Evolutionary conservation across 106 monocot species (phyloP).

Genomic region (Vanilla planifolia): DNA sequence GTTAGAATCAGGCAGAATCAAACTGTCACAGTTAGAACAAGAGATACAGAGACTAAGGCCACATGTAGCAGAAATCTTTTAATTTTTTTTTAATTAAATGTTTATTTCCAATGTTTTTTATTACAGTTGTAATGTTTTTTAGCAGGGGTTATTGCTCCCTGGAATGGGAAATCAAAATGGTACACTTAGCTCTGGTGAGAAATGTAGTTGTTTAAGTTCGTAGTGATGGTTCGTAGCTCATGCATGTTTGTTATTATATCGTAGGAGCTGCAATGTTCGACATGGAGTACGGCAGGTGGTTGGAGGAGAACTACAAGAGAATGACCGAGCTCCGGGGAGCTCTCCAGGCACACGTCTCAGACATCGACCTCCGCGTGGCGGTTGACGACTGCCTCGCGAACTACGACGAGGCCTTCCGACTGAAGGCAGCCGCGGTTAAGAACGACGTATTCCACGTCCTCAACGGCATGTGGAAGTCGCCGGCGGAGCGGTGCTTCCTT

Average conservation of each 20-base stretch:
- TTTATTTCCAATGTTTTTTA: too few relatives aligned
- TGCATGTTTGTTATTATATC: background rate
- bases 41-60: conserved; percentile 64
- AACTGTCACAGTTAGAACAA: conserved; percentile 67
- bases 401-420: conserved; percentile 70
- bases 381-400: conserved; percentile 64
- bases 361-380: conserved; percentile 56
- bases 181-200: too few relatives aligned
- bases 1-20: conserved; percentile 60
- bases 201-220: too few relatives aligned
- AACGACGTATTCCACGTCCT: conserved; percentile 87
- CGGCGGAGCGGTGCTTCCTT: conserved; percentile 87
- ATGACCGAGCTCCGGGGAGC: conserved; percentile 60
- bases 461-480: conserved; percentile 81
- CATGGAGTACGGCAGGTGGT: conserved; percentile 82
- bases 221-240: too few relatives aligned
- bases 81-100: conserved; percentile 14
- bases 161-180: too few relatives aligned
- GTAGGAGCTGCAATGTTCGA: conserved; percentile 73
- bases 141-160: too few relatives aligned
- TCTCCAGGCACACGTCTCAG: conserved; percentile 55
- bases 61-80: too few relatives aligned
- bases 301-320: conserved; percentile 63
- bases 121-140: too few relatives aligned
- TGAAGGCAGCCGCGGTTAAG: conserved; percentile 52